Evolutionary conservation across 2,329 filamentous ascomycete genomes (phyloP).

Genomic region (Aspergillus sp.): DNA sequence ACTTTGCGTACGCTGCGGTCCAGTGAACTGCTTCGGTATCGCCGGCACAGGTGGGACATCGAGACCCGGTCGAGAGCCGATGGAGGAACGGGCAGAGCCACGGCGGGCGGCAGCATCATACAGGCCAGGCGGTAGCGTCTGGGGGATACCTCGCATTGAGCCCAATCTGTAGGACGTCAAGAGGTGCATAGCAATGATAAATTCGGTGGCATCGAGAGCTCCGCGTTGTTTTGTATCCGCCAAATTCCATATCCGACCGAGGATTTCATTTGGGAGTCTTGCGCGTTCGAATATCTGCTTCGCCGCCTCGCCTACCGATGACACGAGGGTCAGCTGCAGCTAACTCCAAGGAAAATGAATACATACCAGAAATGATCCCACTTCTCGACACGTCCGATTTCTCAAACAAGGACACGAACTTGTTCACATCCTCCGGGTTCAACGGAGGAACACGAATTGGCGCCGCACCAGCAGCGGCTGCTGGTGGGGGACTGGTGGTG

Average conservation of each 20-base stretch:
- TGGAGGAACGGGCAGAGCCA: slow-evolving; percentile 50
- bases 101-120: slow-evolving; percentile 86
- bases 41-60: slow-evolving; percentile 58
- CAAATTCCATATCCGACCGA: slow-evolving; percentile 95
- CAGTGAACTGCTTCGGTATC: slow-evolving; percentile 78
- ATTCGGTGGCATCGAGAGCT: slow-evolving; percentile 80
- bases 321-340: slow-evolving; percentile 5
- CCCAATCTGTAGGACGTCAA: slow-evolving; percentile 88
- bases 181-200: slow-evolving; percentile 97
- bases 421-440: slow-evolving; percentile 80
- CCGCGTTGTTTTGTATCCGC: slow-evolving; percentile 92
- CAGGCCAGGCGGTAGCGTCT: slow-evolving; percentile 74
- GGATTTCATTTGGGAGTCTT: slow-evolving; percentile 78
- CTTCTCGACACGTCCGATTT: slow-evolving; percentile 71
- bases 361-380: slow-evolving; percentile 67
- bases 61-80: slow-evolving; percentile 49
- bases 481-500: slow-evolving; percentile 42
- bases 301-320: slow-evolving; percentile 67
- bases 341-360: neutral
- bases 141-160: slow-evolving; percentile 74
- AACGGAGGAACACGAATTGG: slow-evolving; percentile 86
- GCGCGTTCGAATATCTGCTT: slow-evolving; percentile 96
- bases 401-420: slow-evolving; percentile 88
- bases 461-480: slow-evolving; percentile 31
- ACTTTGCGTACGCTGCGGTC: slow-evolving; percentile 58